Evolutionary conservation across 495 filamentous ascomycete genomes (phyloP), one percentile per base, ranked within the genome.

Genomic region (Darksidea phi): DNA sequence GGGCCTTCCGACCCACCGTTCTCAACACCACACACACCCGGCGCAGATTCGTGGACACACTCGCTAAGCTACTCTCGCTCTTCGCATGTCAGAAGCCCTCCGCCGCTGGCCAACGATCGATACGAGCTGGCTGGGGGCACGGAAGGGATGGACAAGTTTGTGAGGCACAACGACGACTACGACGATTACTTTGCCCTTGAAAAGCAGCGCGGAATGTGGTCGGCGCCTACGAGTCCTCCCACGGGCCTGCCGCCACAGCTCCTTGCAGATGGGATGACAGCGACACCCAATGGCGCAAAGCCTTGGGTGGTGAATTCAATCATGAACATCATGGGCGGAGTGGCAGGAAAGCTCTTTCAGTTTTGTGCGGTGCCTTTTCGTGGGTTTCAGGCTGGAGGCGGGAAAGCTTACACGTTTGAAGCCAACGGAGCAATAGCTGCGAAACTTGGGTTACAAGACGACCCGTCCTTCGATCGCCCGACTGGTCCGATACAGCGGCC

Each of bases 361-460:
- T 90, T 95, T 60, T 94, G 90, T 78, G 87, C 79, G 68, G 77
- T 78, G 1, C 82, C 87, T 0, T 92, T 96, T 70, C 77, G 79
- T 48, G 91, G 91, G 0, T 96, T 96, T 73, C 86, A 92, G 56
- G 88, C 90, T 13, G 91, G 90, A 23, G 90, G 88, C 17, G 91
- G 91, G 5, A 78, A 75, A 37, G 87, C 84, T 13, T 95, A 90
- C 67, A 75, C 80, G 8, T 72, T 67, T 28, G 26, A 59, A 17
- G 15, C 50, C 1, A 46, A 59, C 32, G 59, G 32, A 53, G 42
- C 46, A 23, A 20, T 51, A 8, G 23, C 46, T 7, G 32, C 32
- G 45, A 45, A 24, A 13, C 20, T 46, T 6, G 46, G 37, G 66
- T 45, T 71, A 51, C 74, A 72, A 73, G 62, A 74, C 18, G 58